phyloP scores from a whole-genome alignment of 2,329 filamentous ascomycete species.

The Penicillium verrucosum region DNA sequence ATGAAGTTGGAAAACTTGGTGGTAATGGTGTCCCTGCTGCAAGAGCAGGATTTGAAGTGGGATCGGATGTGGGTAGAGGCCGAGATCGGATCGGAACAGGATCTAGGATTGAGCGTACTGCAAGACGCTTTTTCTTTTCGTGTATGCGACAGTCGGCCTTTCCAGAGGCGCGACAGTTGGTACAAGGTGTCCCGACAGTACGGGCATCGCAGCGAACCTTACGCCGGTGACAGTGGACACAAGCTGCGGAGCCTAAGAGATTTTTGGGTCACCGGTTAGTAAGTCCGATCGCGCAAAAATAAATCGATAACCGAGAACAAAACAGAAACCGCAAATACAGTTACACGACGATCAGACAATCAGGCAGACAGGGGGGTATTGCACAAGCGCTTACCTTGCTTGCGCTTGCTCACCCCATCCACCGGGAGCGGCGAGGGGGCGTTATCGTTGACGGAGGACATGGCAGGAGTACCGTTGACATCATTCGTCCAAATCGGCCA shows the following conservation, averaged over 20 bases:
- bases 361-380: not conserved
- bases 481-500: slow-evolving; percentile 25
- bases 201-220: slow-evolving; percentile 54
- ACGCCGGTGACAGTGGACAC: slow-evolving; percentile 49
- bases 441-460: slow-evolving; percentile 38
- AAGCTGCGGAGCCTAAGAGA: slow-evolving; percentile 43
- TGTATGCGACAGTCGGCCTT: slow-evolving; percentile 47
- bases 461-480: slow-evolving; percentile 30
- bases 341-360: not conserved
- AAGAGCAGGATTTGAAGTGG: slow-evolving; percentile 20
- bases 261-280: slow-evolving; percentile 18
- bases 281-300: not conserved
- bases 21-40: slow-evolving; percentile 19
- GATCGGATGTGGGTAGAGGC: slow-evolving; percentile 30
- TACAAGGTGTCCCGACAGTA: slow-evolving; percentile 47
- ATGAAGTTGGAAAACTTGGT: slow-evolving; percentile 29
- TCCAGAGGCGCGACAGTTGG: slow-evolving; percentile 47
- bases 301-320: not conserved
- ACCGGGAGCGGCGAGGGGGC: slow-evolving; percentile 29
- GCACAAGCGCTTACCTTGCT: slow-evolving; percentile 31
- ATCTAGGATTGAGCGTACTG: slow-evolving; percentile 41
- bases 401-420: slow-evolving; percentile 40
- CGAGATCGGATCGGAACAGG: slow-evolving; percentile 48
- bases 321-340: not conserved
- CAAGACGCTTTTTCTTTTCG: slow-evolving; percentile 50